Evolutionary conservation across 108 stramenopile species (phyloP), one percentile per base, ranked within the genome.

Genomic region (Skeletonema grethae): DNA sequence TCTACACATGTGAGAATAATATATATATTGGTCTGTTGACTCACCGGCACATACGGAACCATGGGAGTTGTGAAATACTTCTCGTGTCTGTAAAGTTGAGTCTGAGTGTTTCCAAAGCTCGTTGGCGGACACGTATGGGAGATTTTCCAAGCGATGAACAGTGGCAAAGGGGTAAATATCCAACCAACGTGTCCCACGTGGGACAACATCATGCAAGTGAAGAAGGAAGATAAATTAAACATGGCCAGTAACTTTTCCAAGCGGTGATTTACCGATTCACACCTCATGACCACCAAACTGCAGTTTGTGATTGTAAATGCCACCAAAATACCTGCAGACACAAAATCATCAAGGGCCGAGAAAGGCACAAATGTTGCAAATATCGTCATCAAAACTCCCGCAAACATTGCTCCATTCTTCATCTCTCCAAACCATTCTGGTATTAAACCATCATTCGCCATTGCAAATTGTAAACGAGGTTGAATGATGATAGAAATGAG

Each of bases 321-420:
- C 3, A 90, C 25, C 39, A 93, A 63, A 9, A 90, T 87, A 4
- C 94, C 97, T 9, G 91, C 91, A 13, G 83, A 86, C 34, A 97
- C 92, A 55, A 92, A 74, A 61, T 94, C 94, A 70, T 96, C 84
- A 55, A 97, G 72, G 22, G 73, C 65, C 0, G 70, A 57, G 69
- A 97, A 97, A 1, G 97, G 97, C 12, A 97, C 81, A 77, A 93
- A 93, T 18, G 89, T 75, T 7, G 97, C 92, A 63, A 96, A 70
- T 0, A 94, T 7, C 29, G 82, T 85, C 92, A 94, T 92, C 45
- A 82, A 30, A 22, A 72, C 82, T 8, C 97, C 95, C 16, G 89
- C 73, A 62, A 96, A 68, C 9, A 91, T 28, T n/a, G 88, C 89
- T 12, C 87, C 92, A 63, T 72, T 84, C 35, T 74, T 50, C 13